A percentile compares a stretch with the other conserved stretches of the same genome.
These are phyloP conservation scores for Hypoxylon sp. DNA, from an alignment of 2,329 filamentous ascomycete species.

Conservation along the genomic window DNA sequence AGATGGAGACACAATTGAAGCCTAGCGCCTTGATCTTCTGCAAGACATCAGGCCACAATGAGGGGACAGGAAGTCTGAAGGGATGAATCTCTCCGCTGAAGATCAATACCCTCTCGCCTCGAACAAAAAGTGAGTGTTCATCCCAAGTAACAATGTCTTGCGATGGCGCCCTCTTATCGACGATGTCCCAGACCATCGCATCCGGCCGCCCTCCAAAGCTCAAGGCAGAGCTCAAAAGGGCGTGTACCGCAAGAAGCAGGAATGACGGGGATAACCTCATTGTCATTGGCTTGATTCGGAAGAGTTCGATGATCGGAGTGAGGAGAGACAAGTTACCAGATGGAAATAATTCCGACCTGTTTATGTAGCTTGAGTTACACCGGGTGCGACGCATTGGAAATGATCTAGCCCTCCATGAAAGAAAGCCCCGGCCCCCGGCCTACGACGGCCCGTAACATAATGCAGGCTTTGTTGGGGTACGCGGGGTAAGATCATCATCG, in stretches of 20 bases:
- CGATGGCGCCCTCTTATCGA: constrained; percentile 19
- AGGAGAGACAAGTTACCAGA: constrained; percentile 7
- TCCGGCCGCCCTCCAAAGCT: constrained; percentile 31
- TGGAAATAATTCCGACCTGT: constrained; percentile 12
- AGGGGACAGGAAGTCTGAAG: constrained; percentile 61
- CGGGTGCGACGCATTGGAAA: constrained; percentile 10
- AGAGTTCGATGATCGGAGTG: constrained; percentile 9
- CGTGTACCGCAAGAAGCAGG: constrained; percentile 27
- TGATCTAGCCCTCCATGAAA: constrained; percentile 24
- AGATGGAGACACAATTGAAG: constrained; percentile 84
- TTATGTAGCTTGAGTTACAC: constrained; percentile 30
- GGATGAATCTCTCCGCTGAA: constrained; percentile 77
- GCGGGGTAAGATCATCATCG: constrained; percentile 35
- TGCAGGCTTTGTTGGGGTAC: constrained; percentile 36
- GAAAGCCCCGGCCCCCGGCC: constrained; percentile 18
- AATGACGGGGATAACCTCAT: constrained; percentile 39
- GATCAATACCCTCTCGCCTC: constrained; percentile 74
- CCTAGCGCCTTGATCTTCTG: constrained; percentile 86
- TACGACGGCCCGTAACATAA: constrained; percentile 13
- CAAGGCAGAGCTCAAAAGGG: constrained; percentile 34
- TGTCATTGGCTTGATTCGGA: constrained; percentile 10
- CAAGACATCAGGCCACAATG: constrained; percentile 75
- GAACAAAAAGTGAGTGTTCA: constrained; percentile 72
- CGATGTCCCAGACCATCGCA: constrained; percentile 31
- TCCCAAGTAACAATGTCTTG: constrained; percentile 69